Evolutionary conservation across 1,284 basidiomycete species (phyloP).

Genomic region (Rhodotorula glutinis): DNA sequence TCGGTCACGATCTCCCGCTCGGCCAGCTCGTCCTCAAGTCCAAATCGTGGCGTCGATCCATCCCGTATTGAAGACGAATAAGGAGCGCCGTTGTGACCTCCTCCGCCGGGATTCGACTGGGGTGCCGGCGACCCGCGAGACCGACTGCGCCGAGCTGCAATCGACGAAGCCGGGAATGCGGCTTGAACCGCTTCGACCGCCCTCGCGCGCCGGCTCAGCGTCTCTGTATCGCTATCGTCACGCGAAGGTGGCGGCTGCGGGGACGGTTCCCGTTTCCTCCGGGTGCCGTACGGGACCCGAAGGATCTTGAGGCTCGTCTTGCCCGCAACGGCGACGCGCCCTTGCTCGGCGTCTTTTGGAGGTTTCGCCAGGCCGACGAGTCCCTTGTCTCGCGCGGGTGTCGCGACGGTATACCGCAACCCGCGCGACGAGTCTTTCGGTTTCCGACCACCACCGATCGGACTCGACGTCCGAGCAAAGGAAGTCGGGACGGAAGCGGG

Average conservation of each 20-base stretch:
- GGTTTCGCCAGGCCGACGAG: slow-evolving; percentile 36
- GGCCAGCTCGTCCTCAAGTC: not conserved
- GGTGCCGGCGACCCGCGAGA: slow-evolving; percentile 26
- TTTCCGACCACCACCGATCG: slow-evolving; percentile 24
- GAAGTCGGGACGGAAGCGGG: not conserved
- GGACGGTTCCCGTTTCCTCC: too few relatives aligned
- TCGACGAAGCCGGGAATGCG: slow-evolving; percentile 1
- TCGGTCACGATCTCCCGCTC: slow-evolving; percentile 24
- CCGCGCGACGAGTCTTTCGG: slow-evolving; percentile 23
- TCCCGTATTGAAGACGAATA: not conserved
- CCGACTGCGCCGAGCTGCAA: slow-evolving; percentile 6
- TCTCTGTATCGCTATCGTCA: not conserved
- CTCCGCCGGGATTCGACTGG: not conserved
- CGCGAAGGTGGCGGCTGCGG: not conserved
- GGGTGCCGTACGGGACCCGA: slow-evolving; percentile 25
- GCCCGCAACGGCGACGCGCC: slow-evolving; percentile 35
- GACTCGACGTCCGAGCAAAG: slow-evolving; percentile 3
- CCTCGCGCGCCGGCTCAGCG: not conserved
- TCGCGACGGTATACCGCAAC: slow-evolving; percentile 13
- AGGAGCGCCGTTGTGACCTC: not conserved
- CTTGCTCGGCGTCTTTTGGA: slow-evolving; percentile 13
- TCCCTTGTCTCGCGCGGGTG: slow-evolving; percentile 21
- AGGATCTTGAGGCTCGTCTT: slow-evolving; percentile 31
- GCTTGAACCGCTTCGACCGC: not conserved
- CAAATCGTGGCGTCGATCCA: not conserved